Conservation (phyloP, 2,329 filamentous ascomycete genomes). For the Diatrype stigma region DNA sequence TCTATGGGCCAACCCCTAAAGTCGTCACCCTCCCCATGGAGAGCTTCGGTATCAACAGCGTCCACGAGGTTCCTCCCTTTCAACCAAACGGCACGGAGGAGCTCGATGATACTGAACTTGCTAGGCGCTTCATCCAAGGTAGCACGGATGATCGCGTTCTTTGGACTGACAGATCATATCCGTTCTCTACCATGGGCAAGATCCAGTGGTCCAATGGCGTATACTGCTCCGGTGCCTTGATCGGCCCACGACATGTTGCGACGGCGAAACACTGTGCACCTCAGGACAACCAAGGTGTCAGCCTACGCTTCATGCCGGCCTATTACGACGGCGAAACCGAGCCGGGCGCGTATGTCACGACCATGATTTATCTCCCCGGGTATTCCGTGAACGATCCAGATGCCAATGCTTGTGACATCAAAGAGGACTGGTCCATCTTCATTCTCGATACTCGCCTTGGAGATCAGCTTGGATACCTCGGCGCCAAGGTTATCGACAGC, state of each 20-base stretch:
- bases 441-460: slow-evolving; percentile 22
- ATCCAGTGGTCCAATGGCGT: slow-evolving; percentile 17
- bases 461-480: slow-evolving; percentile 21
- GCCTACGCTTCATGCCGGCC: slow-evolving; percentile 19
- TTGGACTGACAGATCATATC: slow-evolving; percentile 13
- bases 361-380: slow-evolving; percentile 3
- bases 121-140: slow-evolving; percentile 18
- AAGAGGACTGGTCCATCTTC: slow-evolving; percentile 24
- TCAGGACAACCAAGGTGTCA: slow-evolving; percentile 8
- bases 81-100: neutral
- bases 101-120: neutral
- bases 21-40: slow-evolving; percentile 1
- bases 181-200: slow-evolving; percentile 17
- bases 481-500: slow-evolving; percentile 9
- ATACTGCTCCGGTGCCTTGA: slow-evolving; percentile 23
- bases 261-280: slow-evolving; percentile 25
- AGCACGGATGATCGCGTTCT: slow-evolving; percentile 18
- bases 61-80: neutral
- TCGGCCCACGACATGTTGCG: slow-evolving; percentile 25
- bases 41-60: neutral
- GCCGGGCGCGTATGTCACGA: slow-evolving; percentile 8
- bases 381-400: slow-evolving; percentile 7
- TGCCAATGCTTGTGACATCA: slow-evolving; percentile 12
- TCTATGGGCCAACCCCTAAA: neutral
- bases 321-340: slow-evolving; percentile 18